Conservation (phyloP, 495 filamentous ascomycete genomes). For the Recurvomyces mirabilis region DNA sequence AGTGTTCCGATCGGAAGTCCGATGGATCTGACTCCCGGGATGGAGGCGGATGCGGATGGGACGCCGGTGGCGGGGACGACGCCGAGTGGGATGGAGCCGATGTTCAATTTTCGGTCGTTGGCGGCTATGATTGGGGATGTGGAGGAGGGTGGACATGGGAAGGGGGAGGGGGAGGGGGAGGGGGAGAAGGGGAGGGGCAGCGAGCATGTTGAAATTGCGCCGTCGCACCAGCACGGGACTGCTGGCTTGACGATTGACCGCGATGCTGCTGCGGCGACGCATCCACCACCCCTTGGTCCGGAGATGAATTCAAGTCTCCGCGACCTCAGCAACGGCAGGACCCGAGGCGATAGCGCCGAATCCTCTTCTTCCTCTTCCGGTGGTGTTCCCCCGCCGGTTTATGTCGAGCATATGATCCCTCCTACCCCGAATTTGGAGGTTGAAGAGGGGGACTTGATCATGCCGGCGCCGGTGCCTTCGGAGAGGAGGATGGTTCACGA, state of each 20-base stretch:
- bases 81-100: slow-evolving; percentile 52
- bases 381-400: slow-evolving; percentile 21
- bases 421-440: not conserved
- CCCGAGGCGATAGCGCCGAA: slow-evolving; percentile 18
- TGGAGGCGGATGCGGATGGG: slow-evolving; percentile 5
- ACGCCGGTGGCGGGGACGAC: slow-evolving; percentile 17
- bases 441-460: slow-evolving; percentile 19
- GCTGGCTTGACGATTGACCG: too few relatives aligned
- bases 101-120: slow-evolving; percentile 87
- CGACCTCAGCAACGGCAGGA: not conserved
- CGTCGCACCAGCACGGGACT: too few relatives aligned
- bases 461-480: slow-evolving; percentile 13
- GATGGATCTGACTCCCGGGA: slow-evolving; percentile 18
- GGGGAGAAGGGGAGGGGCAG: slow-evolving; percentile 14
- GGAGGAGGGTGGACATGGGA: slow-evolving; percentile 34
- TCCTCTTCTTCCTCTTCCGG: slow-evolving; percentile 19
- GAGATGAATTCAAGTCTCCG: not conserved
- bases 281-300: slow-evolving; percentile 1
- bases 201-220: slow-evolving; percentile 6
- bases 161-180: slow-evolving; percentile 23
- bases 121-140: slow-evolving; percentile 72
- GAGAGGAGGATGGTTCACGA: slow-evolving; percentile 2
- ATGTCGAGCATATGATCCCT: slow-evolving; percentile 17
- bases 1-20: slow-evolving; percentile 30
- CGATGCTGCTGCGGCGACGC: too few relatives aligned